A percentile compares a stretch with the other conserved stretches of the same genome.
Conservation (phyloP, 345 rosid species). For the Bruguiera sexangula region DNA sequence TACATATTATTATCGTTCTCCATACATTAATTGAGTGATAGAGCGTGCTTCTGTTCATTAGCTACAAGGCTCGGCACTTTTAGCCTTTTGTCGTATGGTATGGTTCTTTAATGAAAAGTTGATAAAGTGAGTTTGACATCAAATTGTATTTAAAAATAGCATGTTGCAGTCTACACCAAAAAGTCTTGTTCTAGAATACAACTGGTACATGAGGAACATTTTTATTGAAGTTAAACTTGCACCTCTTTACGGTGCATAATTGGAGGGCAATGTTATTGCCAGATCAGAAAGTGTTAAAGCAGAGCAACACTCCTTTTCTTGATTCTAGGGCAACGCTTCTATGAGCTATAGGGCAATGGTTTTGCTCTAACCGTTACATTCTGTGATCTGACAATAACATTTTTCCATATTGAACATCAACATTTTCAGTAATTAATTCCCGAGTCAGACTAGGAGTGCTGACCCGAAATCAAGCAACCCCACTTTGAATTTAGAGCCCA, state of each 20-base stretch:
- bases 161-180: background rate
- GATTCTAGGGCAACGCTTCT: too few relatives aligned
- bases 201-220: too few relatives aligned
- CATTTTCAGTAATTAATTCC: background rate
- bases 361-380: too few relatives aligned
- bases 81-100: background rate
- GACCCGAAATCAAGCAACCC: conserved; percentile 5
- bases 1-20: background rate
- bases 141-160: background rate
- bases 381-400: too few relatives aligned
- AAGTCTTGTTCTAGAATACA: background rate
- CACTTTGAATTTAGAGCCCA: conserved; percentile 25
- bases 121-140: background rate
- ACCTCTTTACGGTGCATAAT: too few relatives aligned
- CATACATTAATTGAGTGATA: background rate
- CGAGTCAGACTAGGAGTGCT: background rate
- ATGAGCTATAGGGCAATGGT: too few relatives aligned
- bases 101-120: background rate
- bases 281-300: too few relatives aligned
- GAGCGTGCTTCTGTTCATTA: background rate
- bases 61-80: background rate
- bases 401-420: too few relatives aligned
- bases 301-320: too few relatives aligned
- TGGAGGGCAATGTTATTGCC: too few relatives aligned
- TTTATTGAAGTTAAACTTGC: too few relatives aligned